Conservation (phyloP, 805 yeast species). For the Brettanomyces nanus region DNA sequence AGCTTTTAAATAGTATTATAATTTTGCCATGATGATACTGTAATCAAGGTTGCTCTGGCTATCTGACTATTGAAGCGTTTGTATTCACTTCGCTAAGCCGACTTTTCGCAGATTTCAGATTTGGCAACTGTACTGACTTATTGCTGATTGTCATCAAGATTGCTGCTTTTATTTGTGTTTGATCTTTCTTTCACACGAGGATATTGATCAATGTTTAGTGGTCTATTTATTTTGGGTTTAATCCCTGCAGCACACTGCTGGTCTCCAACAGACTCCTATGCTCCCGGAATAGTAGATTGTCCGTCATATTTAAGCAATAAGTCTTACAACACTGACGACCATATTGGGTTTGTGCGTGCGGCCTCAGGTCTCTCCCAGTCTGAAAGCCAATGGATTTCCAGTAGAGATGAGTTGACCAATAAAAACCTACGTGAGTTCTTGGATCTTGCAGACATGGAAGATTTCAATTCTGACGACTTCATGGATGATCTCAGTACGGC, state of each 20-base stretch:
- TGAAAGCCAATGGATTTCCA: conserved; percentile 47
- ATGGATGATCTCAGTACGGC: conserved; percentile 22
- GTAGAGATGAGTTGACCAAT: conserved; percentile 38
- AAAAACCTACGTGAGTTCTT: conserved; percentile 38
- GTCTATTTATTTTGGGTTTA: too few species aligned
- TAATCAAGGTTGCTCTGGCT: too few species aligned
- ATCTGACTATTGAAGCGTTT: too few species aligned
- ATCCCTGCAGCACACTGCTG: too few species aligned
- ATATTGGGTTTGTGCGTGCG: conserved; percentile 30
- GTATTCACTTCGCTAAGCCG: not conserved
- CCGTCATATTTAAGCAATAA: conserved; percentile 29
- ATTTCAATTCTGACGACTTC: conserved; percentile 38
- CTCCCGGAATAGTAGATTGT: conserved; percentile 53
- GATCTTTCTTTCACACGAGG: too few species aligned
- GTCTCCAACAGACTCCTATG: conserved; percentile 53
- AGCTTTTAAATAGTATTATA: too few species aligned
- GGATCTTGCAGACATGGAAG: conserved; percentile 35
- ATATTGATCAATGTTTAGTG: too few species aligned
- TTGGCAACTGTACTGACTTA: not conserved
- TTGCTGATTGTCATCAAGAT: too few species aligned
- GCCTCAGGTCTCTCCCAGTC: conserved; percentile 38
- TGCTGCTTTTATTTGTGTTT: too few species aligned
- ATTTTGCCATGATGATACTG: too few species aligned
- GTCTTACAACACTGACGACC: conserved; percentile 8
- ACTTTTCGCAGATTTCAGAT: not conserved